phyloP scores from a whole-genome alignment of 2,329 filamentous ascomycete genomes.

The Penicillium sp. region DNA sequence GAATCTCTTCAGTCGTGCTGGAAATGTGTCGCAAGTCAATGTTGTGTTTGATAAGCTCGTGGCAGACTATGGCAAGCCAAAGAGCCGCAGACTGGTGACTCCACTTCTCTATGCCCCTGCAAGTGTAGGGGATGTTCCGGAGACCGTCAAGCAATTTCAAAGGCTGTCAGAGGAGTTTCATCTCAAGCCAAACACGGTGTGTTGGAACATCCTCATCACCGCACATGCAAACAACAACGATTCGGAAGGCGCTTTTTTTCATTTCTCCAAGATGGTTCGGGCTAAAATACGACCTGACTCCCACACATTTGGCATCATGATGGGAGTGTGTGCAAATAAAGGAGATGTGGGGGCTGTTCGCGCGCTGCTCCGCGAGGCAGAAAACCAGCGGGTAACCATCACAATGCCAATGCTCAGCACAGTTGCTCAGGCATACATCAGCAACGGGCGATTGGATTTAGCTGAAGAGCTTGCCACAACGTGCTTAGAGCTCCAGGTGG shows the following conservation, averaged over 20 bases:
- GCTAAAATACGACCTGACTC: slow-evolving; percentile 55
- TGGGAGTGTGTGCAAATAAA: slow-evolving; percentile 67
- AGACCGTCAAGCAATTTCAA: slow-evolving; percentile 62
- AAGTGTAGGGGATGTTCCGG: slow-evolving; percentile 61
- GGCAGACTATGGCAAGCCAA: slow-evolving; percentile 37
- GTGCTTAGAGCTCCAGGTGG: slow-evolving; percentile 52
- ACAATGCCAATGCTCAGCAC: slow-evolving; percentile 61
- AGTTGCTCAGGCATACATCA: slow-evolving; percentile 67
- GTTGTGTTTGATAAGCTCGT: slow-evolving; percentile 46
- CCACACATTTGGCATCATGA: slow-evolving; percentile 69
- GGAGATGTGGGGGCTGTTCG: slow-evolving; percentile 72
- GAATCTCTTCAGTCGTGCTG: slow-evolving; percentile 46
- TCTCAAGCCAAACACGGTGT: slow-evolving; percentile 57
- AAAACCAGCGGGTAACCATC: slow-evolving; percentile 52
- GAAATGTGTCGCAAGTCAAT: slow-evolving; percentile 47
- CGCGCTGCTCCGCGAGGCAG: slow-evolving; percentile 64
- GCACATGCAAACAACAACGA: slow-evolving; percentile 67
- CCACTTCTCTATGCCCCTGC: slow-evolving; percentile 72
- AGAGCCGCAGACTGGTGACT: slow-evolving; percentile 35
- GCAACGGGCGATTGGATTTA: slow-evolving; percentile 53
- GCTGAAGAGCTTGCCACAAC: slow-evolving; percentile 62
- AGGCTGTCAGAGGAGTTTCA: slow-evolving; percentile 58
- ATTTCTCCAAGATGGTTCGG: slow-evolving; percentile 62
- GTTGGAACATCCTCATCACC: slow-evolving; percentile 77
- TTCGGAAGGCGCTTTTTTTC: slow-evolving; percentile 62